A percentile compares a stretch with the other conserved stretches of the same genome.
phyloP scores from a whole-genome alignment of 305 asterid genomes.

The Fraxinus velutina region DNA sequence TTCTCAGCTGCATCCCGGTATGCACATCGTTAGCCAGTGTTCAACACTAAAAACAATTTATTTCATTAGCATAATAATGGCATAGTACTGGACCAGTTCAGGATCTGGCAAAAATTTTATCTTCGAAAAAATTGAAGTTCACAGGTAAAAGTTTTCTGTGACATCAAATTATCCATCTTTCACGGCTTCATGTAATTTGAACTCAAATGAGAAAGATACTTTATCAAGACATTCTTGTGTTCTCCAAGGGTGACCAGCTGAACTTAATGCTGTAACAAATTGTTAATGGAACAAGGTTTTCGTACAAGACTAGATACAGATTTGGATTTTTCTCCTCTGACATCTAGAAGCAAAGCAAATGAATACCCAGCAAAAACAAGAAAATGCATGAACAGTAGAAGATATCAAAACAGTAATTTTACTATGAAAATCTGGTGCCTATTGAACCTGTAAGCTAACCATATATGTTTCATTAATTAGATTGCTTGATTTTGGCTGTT shows the following conservation, averaged over 20 bases:
- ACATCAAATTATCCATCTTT: background rate
- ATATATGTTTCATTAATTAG: conserved; percentile 7
- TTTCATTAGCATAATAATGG: background rate
- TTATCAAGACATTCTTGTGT: background rate
- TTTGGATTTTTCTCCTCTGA: background rate
- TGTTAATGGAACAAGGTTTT: background rate
- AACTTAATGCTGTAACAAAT: background rate
- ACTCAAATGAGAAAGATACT: background rate
- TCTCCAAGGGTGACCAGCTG: background rate
- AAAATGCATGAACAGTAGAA: background rate
- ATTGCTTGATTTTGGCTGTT: background rate
- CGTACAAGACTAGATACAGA: background rate
- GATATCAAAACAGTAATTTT: background rate
- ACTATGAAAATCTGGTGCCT: background rate
- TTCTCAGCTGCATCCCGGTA: background rate
- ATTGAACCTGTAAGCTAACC: background rate
- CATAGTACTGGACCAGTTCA: background rate
- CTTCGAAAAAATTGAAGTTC: background rate
- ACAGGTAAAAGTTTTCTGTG: background rate
- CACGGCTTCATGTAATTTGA: background rate
- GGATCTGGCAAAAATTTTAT: background rate
- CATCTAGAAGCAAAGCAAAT: background rate
- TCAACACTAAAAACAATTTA: background rate
- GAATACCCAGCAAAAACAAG: background rate
- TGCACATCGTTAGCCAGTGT: background rate